These are phyloP conservation scores for Botryosphaeria agaves DNA, from an alignment of 2,329 filamentous ascomycete species.

Conservation along the genomic window DNA sequence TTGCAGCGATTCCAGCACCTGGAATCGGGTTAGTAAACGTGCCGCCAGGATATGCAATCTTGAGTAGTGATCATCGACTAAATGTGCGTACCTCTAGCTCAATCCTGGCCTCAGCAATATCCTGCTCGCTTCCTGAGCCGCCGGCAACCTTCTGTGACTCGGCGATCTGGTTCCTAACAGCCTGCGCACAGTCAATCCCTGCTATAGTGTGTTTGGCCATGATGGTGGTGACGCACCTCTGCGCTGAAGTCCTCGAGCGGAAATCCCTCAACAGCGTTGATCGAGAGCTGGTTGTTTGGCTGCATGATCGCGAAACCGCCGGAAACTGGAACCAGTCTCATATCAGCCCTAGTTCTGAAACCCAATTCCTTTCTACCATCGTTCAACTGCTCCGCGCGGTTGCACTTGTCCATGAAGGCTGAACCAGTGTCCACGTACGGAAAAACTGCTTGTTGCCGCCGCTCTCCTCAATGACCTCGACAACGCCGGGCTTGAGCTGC, in stretches of 20 bases:
- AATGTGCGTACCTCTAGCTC: conserved; percentile 98
- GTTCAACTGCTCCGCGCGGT: neutral
- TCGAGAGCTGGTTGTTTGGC: conserved; percentile 86
- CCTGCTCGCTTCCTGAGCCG: conserved; percentile 85
- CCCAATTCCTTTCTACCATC: neutral
- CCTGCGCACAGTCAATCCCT: conserved; percentile 22
- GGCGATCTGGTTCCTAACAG: conserved; percentile 73
- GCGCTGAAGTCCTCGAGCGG: conserved; percentile 89
- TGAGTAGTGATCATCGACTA: conserved; percentile 11
- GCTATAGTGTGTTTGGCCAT: conserved; percentile 3
- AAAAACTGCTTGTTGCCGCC: conserved; percentile 93
- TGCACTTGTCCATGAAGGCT: neutral
- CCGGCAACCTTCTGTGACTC: conserved; percentile 91
- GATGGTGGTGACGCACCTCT: conserved; percentile 34
- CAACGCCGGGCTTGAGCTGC: conserved; percentile 88
- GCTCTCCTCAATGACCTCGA: conserved; percentile 90
- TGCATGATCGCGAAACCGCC: conserved; percentile 95
- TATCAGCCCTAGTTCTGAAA: neutral
- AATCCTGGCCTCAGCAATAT: conserved; percentile 97
- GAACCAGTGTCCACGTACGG: conserved; percentile 43
- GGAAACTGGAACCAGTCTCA: conserved; percentile 58
- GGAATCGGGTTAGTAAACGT: conserved; percentile 19
- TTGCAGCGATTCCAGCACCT: conserved; percentile 75
- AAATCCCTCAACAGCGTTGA: conserved; percentile 95
- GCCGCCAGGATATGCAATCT: neutral